Conservation (phyloP, 2,329 filamentous ascomycete species). For the Ceratocystis destructans region DNA sequence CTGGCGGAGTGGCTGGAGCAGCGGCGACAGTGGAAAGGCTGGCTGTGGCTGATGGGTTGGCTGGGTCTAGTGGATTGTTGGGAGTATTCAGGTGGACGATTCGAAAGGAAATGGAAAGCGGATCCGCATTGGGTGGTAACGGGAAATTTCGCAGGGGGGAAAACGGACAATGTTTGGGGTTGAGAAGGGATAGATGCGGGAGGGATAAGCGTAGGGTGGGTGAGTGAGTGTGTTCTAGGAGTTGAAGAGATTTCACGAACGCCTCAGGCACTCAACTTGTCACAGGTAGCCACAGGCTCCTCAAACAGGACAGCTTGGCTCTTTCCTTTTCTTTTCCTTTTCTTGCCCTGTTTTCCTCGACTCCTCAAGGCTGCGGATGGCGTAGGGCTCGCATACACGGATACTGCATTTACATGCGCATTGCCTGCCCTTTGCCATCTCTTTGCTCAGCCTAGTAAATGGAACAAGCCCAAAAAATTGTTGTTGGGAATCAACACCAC, state of each 20-base stretch:
- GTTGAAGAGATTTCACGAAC: not conserved
- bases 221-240: not conserved
- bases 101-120: constrained; percentile 18
- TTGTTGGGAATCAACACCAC: constrained; percentile 1
- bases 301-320: not conserved
- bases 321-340: not conserved
- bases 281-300: not conserved
- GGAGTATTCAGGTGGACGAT: constrained; percentile 4
- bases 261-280: not conserved
- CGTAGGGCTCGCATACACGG: not conserved
- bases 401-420: not conserved
- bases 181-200: not conserved
- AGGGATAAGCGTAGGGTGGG: not conserved
- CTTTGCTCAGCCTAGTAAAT: not conserved
- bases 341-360: not conserved
- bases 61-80: not conserved
- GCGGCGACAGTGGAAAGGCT: constrained; percentile 1
- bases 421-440: not conserved
- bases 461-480: constrained; percentile 5
- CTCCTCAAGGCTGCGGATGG: not conserved
- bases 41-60: constrained; percentile 3
- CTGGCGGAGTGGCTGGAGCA: not conserved
- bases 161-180: not conserved
- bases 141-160: constrained; percentile 12
- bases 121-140: constrained; percentile 14